A percentile compares a stretch with the other conserved stretches of the same genome.
Evolutionary conservation across 2,329 filamentous ascomycete genomes (phyloP).

Genomic region (Orbilia blumenaviensis): DNA sequence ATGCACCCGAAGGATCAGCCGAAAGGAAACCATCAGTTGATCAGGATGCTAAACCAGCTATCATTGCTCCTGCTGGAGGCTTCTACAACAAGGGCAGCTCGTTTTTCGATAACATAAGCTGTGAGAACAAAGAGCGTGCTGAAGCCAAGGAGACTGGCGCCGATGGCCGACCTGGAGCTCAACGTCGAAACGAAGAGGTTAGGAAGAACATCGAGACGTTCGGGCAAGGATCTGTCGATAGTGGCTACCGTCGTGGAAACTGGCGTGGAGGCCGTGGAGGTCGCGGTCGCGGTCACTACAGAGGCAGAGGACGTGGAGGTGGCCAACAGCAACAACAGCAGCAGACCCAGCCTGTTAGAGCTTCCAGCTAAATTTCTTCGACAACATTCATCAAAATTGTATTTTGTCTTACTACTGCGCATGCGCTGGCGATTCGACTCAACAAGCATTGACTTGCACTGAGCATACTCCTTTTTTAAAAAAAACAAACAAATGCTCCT

Average conservation of each 20-base stretch:
- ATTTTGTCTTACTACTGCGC: neutral
- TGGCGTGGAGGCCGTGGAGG: constrained; percentile 83
- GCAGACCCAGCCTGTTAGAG: constrained; percentile 57
- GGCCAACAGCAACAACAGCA: constrained; percentile 19
- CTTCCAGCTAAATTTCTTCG: constrained; percentile 29
- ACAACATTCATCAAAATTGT: neutral
- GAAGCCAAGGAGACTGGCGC: constrained; percentile 71
- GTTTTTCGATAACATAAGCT: constrained; percentile 99
- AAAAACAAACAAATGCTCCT: neutral
- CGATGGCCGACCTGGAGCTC: constrained; percentile 72
- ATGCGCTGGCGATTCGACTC: neutral
- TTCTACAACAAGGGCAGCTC: constrained; percentile 85
- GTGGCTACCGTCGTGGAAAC: constrained; percentile 73
- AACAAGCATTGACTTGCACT: neutral
- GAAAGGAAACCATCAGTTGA: constrained; percentile 47
- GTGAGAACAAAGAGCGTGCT: constrained; percentile 86
- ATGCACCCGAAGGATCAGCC: constrained; percentile 60
- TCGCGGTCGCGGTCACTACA: constrained; percentile 63
- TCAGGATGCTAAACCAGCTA: constrained; percentile 32
- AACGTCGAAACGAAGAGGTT: constrained; percentile 92
- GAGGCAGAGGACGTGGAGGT: constrained; percentile 63
- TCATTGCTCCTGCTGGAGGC: constrained; percentile 53
- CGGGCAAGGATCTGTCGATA: constrained; percentile 93
- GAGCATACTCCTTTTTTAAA: neutral
- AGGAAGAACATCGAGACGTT: constrained; percentile 98